Evolutionary conservation across 768 basidiomycete genomes (phyloP).

Genomic region (Clavulina sp.): DNA sequence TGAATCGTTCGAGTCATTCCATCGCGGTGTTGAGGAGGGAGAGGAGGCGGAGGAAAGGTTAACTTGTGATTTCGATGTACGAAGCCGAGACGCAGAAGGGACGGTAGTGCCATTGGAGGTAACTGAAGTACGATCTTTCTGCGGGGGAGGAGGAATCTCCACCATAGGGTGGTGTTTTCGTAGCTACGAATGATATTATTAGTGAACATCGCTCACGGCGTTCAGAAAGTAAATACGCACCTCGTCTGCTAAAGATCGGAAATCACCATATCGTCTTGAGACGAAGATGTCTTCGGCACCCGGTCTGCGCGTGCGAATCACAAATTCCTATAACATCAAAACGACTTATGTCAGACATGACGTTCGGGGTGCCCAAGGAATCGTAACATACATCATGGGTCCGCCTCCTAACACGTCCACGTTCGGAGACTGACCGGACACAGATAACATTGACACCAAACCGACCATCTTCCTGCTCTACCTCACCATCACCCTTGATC

Average conservation of each 20-base stretch:
- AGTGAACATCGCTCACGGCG: background rate
- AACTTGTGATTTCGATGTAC: constrained; percentile 2
- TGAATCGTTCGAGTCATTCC: constrained; percentile 14
- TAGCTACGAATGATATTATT: constrained; percentile 32
- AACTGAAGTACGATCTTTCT: constrained; percentile 58
- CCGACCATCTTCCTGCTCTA: constrained; percentile 28
- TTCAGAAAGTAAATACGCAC: constrained; percentile 24
- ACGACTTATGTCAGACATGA: background rate
- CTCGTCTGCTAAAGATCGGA: constrained; percentile 72
- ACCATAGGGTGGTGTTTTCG: constrained; percentile 74
- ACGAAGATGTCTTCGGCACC: constrained; percentile 66
- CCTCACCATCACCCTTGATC: constrained; percentile 39
- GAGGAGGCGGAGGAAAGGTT: background rate
- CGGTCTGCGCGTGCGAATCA: constrained; percentile 70
- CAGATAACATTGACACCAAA: constrained; percentile 89
- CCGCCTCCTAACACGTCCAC: constrained; percentile 68
- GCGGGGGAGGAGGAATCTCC: constrained; percentile 62
- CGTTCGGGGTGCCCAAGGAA: background rate
- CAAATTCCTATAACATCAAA: constrained; percentile 54
- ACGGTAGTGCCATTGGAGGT: constrained; percentile 30
- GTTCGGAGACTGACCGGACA: constrained; percentile 67
- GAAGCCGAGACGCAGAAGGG: constrained; percentile 11
- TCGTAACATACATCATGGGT: constrained; percentile 57
- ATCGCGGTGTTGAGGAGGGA: too few species aligned
- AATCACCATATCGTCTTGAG: constrained; percentile 88